Base-by-base conservation (phyloP, 495 filamentous ascomycete genomes). In the Daldinia childiae region DNA sequence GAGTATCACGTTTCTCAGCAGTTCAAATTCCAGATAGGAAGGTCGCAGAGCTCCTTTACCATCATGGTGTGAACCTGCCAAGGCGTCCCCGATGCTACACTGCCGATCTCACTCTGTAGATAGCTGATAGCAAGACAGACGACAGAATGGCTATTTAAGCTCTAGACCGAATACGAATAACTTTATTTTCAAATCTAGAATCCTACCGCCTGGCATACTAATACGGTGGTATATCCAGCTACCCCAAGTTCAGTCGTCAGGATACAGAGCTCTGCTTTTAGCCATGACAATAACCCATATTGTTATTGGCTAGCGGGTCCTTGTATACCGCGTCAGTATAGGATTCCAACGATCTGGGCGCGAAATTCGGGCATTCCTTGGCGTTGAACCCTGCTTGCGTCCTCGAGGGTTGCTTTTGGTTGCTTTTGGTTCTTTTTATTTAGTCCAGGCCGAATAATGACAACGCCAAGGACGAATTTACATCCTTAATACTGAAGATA, bases 231-330 rank as follows among this genome's bases (percentile, higher is more conserved):
- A 65, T 57, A 34, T 14, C 30, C 27, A 58, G 36, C 26, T 9
- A 70, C 58, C 45, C 63, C 39, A 64, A 17, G 58, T 67, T 63
- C 45, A 67, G 62, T 66, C 41, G 12, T 29, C 24, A 59, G 57
- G 59, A 56, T 14, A 26, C 58, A 58, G 65, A 59, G 24, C 67
- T 64, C 48, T 74, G 55, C 52, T 32, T 74, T 74, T 74, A 74
- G 71, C 66, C 71, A 74, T 21, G 52, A 67, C 30, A 66, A 12
- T 21, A 38, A 34, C 12, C 0, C 14, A 19, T 50, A 43, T 21
- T 58, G 7, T 29, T 6, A 74, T 67, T 67, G 66, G 67, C 19
- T 19, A 24, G 38, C 41, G n/a, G 38, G 24, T 12, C 55, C 38
- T 30, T 69, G 24, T 43, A 63, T 55, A 27, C 67, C 17, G 27